Conservation (phyloP, 805 yeast species). For the Ogataea parapolymorpha region DNA sequence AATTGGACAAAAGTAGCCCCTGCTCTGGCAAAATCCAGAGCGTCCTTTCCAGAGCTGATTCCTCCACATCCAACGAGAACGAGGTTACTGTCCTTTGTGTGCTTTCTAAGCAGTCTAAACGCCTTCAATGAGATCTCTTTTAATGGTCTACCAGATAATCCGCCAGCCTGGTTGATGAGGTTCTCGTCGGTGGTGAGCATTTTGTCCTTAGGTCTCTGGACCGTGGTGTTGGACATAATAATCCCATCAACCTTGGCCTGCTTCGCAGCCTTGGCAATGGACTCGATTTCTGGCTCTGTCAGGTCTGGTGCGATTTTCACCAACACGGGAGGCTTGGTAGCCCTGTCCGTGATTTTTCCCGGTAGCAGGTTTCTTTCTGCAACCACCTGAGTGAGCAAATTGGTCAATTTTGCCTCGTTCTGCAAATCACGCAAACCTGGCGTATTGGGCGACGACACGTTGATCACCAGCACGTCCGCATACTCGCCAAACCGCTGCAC, state of each 20-base stretch:
- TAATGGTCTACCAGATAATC: conserved; percentile 88
- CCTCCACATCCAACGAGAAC: conserved; percentile 95
- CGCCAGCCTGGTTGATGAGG: conserved; percentile 66
- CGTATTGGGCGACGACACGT: conserved; percentile 94
- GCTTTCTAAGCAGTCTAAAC: conserved; percentile 63
- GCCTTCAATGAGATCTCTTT: conserved; percentile 77
- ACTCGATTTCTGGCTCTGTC: conserved; percentile 70
- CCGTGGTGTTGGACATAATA: conserved; percentile 87
- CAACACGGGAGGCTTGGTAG: conserved; percentile 66
- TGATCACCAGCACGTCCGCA: conserved; percentile 87
- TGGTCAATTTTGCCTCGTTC: conserved; percentile 66
- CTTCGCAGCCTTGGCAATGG: conserved; percentile 80
- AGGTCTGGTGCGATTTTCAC: conserved; percentile 96
- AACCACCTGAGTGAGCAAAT: conserved; percentile 64
- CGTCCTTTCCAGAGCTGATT: conserved; percentile 82
- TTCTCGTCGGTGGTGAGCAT: conserved; percentile 47
- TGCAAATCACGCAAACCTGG: conserved; percentile 92
- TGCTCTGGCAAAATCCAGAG: conserved; percentile 85
- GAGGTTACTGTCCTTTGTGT: conserved; percentile 68
- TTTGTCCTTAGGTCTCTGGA: conserved; percentile 63
- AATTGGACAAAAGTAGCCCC: conserved; percentile 90
- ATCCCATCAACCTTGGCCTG: conserved; percentile 83
- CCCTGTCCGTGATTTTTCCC: conserved; percentile 37
- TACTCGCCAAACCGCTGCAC: conserved; percentile 74
- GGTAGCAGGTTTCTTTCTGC: conserved; percentile 57